Conservation (phyloP, 305 asterid genomes). For the Solanum hybrid region DNA sequence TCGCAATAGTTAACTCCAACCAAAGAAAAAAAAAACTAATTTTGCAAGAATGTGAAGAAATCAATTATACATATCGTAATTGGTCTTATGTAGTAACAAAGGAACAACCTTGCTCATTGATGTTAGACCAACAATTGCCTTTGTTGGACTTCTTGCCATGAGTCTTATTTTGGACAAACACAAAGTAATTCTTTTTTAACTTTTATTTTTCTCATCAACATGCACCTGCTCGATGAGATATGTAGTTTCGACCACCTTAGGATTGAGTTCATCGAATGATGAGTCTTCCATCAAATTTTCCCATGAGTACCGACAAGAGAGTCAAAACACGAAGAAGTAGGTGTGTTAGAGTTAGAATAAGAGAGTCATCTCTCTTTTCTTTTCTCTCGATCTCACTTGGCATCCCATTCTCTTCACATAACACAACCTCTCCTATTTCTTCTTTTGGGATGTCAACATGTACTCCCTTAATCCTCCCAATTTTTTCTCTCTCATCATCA, state of each 20-base stretch:
- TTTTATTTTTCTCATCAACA: neutral
- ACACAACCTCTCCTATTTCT: neutral
- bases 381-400: neutral
- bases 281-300: neutral
- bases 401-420: neutral
- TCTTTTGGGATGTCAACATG: neutral
- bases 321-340: neutral
- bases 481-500: neutral
- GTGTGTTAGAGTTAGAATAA: neutral
- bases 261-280: neutral
- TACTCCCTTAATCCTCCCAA: neutral
- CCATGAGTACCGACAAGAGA: neutral
- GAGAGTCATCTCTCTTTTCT: neutral
- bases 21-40: neutral
- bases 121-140: neutral
- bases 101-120: neutral
- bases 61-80: neutral
- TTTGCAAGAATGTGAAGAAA: neutral
- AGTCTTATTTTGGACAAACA: neutral
- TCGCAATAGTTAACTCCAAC: neutral
- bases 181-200: neutral
- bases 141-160: neutral
- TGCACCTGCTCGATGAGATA: neutral
- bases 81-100: neutral
- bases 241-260: neutral